phyloP scores from a whole-genome alignment of 192 early-diverging fungal species.

The Physocladia obscura region DNA sequence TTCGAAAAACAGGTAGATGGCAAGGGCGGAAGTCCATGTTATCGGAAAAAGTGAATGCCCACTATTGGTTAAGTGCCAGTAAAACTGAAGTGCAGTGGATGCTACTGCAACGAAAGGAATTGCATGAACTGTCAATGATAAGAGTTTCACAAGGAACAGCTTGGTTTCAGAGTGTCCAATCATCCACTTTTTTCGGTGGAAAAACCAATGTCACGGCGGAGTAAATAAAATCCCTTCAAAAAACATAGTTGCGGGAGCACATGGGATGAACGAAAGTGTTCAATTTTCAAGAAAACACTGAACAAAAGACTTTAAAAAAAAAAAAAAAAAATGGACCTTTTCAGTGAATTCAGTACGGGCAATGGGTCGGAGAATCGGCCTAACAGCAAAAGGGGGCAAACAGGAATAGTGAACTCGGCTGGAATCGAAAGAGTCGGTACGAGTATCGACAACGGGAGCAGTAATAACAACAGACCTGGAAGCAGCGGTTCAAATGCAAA shows the following conservation, averaged over 20 bases:
- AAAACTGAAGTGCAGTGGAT: conserved; percentile 12
- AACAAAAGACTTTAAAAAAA: no score
- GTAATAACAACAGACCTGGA: neutral
- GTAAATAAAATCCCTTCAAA: no score
- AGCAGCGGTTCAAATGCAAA: neutral
- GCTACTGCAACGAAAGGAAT: conserved; percentile 19
- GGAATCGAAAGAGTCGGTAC: neutral
- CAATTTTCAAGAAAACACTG: no score
- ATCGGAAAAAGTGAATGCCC: neutral
- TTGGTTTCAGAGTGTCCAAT: conserved; percentile 23
- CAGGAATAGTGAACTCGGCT: neutral
- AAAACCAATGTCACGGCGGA: no score
- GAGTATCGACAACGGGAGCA: neutral
- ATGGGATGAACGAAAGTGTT: no score
- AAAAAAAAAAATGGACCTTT: neutral
- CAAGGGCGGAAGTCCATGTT: neutral
- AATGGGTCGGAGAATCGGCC: neutral
- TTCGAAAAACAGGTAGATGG: conserved; percentile 17
- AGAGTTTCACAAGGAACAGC: conserved; percentile 2
- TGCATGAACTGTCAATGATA: conserved; percentile 10
- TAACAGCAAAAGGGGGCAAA: no score
- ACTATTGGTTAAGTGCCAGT: neutral
- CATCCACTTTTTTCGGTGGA: no score
- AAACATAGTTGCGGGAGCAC: no score
- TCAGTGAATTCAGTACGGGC: neutral